A percentile compares a stretch with the other conserved stretches of the same genome.
phyloP scores from a whole-genome alignment of 1,139 yeast genomes.

The Scheffersomyces illinoinensis region DNA sequence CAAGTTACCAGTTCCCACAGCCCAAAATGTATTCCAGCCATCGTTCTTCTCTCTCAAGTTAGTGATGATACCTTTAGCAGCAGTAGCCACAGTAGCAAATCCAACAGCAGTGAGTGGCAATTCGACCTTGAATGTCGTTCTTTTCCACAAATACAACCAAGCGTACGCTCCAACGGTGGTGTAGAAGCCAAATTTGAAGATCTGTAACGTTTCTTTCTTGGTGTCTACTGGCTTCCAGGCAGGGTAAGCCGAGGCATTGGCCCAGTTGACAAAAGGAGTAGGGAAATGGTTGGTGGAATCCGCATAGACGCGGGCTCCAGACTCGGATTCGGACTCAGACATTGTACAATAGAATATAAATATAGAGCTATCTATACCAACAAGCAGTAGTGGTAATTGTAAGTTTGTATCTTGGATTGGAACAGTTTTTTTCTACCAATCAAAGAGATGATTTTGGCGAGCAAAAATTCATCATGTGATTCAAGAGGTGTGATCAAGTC shows the following conservation, averaged over 20 bases:
- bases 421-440: neutral
- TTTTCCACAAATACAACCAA: conserved; percentile 49
- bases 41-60: conserved; percentile 51
- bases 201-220: conserved; percentile 38
- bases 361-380: neutral
- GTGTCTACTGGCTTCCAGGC: conserved; percentile 48
- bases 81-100: conserved; percentile 46
- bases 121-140: conserved; percentile 46
- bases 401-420: neutral
- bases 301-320: conserved; percentile 20
- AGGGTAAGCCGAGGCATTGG: conserved; percentile 45
- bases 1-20: conserved; percentile 45
- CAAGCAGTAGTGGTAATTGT: neutral
- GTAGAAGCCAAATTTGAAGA: conserved; percentile 44
- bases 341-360: conserved; percentile 5
- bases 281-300: conserved; percentile 46
- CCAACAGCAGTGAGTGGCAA: conserved; percentile 44
- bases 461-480: neutral
- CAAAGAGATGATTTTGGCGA: neutral
- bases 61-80: conserved; percentile 40
- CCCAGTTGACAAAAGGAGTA: conserved; percentile 42
- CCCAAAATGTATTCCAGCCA: conserved; percentile 53
- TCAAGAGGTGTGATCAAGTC: neutral
- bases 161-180: conserved; percentile 51
- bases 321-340: conserved; percentile 19